phyloP scores from a whole-genome alignment of 2,329 filamentous ascomycete genomes.

The Podosphaera fusca region DNA sequence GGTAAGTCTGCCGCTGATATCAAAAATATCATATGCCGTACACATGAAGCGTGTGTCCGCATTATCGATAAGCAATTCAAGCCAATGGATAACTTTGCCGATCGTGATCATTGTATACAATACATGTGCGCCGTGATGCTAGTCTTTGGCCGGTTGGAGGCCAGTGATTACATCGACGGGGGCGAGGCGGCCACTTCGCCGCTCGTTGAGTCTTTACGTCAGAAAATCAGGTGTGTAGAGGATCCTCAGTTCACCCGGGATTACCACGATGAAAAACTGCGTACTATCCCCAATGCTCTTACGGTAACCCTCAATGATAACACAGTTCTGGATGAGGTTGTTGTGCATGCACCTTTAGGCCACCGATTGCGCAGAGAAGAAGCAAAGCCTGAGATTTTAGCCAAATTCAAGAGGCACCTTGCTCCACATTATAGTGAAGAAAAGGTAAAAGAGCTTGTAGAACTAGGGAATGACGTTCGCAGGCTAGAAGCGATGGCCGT shows the following conservation, averaged over 20 bases:
- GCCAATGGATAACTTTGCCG: conserved; percentile 98
- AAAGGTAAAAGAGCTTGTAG: conserved; percentile 61
- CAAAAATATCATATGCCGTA: conserved; percentile 79
- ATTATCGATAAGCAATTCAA: conserved; percentile 99
- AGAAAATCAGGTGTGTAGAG: conserved; percentile 91
- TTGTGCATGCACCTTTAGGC: conserved; percentile 82
- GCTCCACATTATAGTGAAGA: conserved; percentile 56
- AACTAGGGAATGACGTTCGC: conserved; percentile 52
- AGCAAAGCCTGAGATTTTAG: conserved; percentile 89
- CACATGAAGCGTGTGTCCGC: conserved; percentile 92
- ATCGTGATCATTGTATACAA: conserved; percentile 98
- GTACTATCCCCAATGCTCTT: conserved; percentile 91
- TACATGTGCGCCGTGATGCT: conserved; percentile 98
- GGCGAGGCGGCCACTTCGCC: conserved; percentile 76
- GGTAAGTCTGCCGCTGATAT: conserved; percentile 89
- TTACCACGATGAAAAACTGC: conserved; percentile 83
- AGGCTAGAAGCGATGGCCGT: conserved; percentile 61
- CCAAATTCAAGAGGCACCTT: conserved; percentile 87
- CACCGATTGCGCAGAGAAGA: conserved; percentile 81
- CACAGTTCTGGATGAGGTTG: conserved; percentile 71
- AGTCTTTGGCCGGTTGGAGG: conserved; percentile 77
- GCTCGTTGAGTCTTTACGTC: conserved; percentile 72
- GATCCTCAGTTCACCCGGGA: conserved; percentile 84
- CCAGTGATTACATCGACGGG: conserved; percentile 81
- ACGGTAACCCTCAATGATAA: conserved; percentile 91